Conservation (phyloP, 257 asterid genomes). For the Solanum bukasovii region DNA sequence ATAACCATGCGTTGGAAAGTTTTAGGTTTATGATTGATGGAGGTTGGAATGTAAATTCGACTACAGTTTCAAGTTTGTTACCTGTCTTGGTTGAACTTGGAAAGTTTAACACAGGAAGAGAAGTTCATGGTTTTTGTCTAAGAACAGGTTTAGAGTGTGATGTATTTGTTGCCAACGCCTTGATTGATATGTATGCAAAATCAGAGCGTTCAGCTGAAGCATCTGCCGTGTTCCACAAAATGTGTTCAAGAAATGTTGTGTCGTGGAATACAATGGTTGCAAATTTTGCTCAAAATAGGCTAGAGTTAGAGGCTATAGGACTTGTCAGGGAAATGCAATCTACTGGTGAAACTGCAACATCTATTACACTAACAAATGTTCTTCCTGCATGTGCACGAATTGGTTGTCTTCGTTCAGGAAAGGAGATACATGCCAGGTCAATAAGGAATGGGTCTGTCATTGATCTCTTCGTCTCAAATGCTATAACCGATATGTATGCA, state of each 20-base stretch:
- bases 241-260: constrained; percentile 34
- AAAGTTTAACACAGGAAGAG: constrained; percentile 34
- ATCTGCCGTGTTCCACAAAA: constrained; percentile 30
- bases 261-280: constrained; percentile 75
- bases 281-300: constrained; percentile 51
- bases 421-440: constrained; percentile 58
- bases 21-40: constrained; percentile 42
- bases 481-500: constrained; percentile 62
- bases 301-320: constrained; percentile 33
- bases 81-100: constrained; percentile 47
- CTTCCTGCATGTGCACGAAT: constrained; percentile 71
- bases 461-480: constrained; percentile 63
- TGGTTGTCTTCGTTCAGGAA: constrained; percentile 38
- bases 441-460: constrained; percentile 22
- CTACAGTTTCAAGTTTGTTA: constrained; percentile 48
- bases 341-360: constrained; percentile 39
- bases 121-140: constrained; percentile 50
- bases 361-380: constrained; percentile 50
- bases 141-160: constrained; percentile 43
- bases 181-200: constrained; percentile 71
- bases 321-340: constrained; percentile 51
- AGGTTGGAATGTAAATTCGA: constrained; percentile 23
- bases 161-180: constrained; percentile 57
- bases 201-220: constrained; percentile 30
- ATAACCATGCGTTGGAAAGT: constrained; percentile 28